Evolutionary conservation across 257 asterid species (phyloP), one percentile per base, ranked within the genome.

Genomic region (Solanum appendiculatum): DNA sequence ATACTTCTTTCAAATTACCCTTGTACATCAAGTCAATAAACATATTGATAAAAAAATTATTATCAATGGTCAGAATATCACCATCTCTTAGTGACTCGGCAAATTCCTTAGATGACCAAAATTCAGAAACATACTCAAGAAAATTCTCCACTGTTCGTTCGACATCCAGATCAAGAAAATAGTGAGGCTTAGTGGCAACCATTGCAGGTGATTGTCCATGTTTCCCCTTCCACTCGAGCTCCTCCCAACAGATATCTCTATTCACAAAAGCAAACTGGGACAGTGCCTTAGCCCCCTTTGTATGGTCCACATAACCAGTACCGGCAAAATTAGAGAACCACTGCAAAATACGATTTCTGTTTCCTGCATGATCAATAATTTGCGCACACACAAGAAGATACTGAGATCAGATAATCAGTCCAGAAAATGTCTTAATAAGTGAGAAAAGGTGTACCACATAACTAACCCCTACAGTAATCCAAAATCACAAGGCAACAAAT

Each of bases 151-250:
- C 97, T n/a, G 98, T 97, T 73, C 88, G 91, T 72, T 92, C 94
- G 80, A 97, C 98, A 90, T 97, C 99, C 89, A 97, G 92, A 92
- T 95, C 99, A 88, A 97, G 98, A 91, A 97, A 95, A 90, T 97
- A 97, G 89, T 97, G 98, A 85, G 99, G 99, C 93, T 97, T 95
- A 37, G 99, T 93, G 68, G 99, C 99, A 92, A 97, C 99, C 98
- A 95, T 94, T 88, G 99, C 99, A 87, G 98, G 99, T 88, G 98
- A 95, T 87, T 97, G 98, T 58, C 99, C 99, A 86, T 95, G 99
- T 90, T 94, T 97, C 82, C 98, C 99, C 88, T 89, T 97, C 99
- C 99, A 97, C 92, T 92, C 98, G 51, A 97, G 98, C 90, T 97
- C 99, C 93, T 97, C 99, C 99, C 98, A 97, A 87, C 98, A 97